Percentiles rank a stretch among this genome's conserved stretches.
Evolutionary conservation across 2,329 filamentous ascomycete genomes (phyloP).

Genomic region (Phaeosphaeriaceae sp.): DNA sequence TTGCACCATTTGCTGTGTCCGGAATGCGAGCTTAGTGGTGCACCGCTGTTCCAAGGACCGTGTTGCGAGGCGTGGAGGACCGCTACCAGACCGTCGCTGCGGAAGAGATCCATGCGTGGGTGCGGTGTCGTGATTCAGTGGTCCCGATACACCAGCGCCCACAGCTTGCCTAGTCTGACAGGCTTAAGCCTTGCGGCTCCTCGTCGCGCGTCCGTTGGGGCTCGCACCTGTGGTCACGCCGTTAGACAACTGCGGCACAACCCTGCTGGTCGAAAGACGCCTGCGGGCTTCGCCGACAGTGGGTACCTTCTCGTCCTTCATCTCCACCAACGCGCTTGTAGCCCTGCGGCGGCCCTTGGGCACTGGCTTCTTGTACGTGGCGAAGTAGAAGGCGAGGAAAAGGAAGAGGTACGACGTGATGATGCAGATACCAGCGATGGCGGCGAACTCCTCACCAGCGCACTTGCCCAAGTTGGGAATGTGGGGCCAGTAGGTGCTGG

Average conservation of each 20-base stretch:
- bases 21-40: too few relatives aligned
- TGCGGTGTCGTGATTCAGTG: slow-evolving; percentile 1
- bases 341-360: slow-evolving; percentile 76
- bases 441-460: slow-evolving; percentile 95
- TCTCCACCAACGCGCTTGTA: slow-evolving; percentile 85
- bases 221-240: slow-evolving; percentile 50
- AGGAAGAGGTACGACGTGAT: slow-evolving; percentile 94
- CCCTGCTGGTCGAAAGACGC: slow-evolving; percentile 54
- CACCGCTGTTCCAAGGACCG: too few relatives aligned
- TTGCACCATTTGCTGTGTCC: too few relatives aligned
- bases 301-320: slow-evolving; percentile 74
- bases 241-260: slow-evolving; percentile 44
- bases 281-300: slow-evolving; percentile 60
- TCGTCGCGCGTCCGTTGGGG: slow-evolving; percentile 66
- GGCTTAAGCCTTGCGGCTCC: slow-evolving; percentile 73
- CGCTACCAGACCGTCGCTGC: too few relatives aligned
- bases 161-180: slow-evolving; percentile 1
- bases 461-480: slow-evolving; percentile 86
- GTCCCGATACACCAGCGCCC: slow-evolving; percentile 1
- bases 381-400: slow-evolving; percentile 99
- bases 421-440: slow-evolving; percentile 89
- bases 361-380: slow-evolving; percentile 89
- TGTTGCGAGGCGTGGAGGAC: neutral
- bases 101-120: too few relatives aligned
- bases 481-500: slow-evolving; percentile 84